phyloP scores from a whole-genome alignment of 129 eudicot genomes.

The Saussurea involucrata region DNA sequence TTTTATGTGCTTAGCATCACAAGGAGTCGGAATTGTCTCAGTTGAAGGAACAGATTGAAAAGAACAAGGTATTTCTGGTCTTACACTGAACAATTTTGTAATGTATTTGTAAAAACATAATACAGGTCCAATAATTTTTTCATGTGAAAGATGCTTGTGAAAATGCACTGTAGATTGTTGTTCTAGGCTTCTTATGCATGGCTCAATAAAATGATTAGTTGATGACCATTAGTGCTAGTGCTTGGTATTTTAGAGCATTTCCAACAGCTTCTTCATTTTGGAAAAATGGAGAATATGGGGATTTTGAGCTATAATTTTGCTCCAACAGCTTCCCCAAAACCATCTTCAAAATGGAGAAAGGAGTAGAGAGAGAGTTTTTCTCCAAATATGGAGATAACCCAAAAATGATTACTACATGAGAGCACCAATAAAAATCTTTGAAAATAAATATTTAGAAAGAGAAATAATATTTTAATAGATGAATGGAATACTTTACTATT shows the following conservation, averaged over 20 bases:
- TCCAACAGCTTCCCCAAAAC: no score
- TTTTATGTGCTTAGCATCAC: conserved; percentile 60
- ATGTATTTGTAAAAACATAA: background rate
- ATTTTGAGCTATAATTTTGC: no score
- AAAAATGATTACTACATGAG: no score
- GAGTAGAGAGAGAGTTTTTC: no score
- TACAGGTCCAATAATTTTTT: background rate
- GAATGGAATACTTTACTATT: no score
- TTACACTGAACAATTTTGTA: background rate
- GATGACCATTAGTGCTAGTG: background rate
- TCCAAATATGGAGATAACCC: no score
- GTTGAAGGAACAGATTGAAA: conserved; percentile 78
- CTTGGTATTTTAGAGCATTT: background rate
- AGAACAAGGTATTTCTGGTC: conserved; percentile 65
- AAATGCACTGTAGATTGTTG: background rate
- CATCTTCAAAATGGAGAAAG: no score
- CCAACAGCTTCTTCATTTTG: no score
- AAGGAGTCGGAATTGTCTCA: conserved; percentile 82
- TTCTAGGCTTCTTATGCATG: background rate
- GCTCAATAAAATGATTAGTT: background rate
- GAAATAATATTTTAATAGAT: no score
- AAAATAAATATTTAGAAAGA: no score
- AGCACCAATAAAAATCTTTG: no score
- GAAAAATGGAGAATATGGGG: no score
- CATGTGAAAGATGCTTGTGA: background rate